A percentile compares a stretch with the other conserved stretches of the same genome.
Evolutionary conservation across 805 yeast species (phyloP).

Genomic region (Blastobotrys terrestris): DNA sequence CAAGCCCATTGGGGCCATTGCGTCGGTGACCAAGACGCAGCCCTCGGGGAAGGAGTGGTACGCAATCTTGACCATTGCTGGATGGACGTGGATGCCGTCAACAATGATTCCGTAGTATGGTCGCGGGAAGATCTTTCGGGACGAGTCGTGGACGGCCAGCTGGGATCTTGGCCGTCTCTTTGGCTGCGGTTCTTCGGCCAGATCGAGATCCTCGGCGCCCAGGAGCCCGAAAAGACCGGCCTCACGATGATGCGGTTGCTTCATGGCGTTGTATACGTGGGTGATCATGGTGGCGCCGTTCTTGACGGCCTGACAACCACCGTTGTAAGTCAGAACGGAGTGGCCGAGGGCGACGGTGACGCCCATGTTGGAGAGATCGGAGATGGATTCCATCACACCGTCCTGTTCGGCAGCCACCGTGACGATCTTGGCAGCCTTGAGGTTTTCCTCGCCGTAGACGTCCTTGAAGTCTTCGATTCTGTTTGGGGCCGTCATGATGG

Average conservation of each 20-base stretch:
- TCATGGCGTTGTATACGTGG: conserved; percentile 59
- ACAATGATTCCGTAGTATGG: conserved; percentile 52
- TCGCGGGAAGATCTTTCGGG: conserved; percentile 7
- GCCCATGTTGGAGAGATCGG: conserved; percentile 31
- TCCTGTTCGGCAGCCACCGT: conserved; percentile 50
- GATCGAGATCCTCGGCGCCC: conserved; percentile 28
- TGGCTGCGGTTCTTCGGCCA: conserved; percentile 5
- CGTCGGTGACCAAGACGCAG: conserved; percentile 52
- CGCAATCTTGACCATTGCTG: conserved; percentile 45
- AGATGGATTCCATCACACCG: conserved; percentile 41
- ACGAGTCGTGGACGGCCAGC: not conserved
- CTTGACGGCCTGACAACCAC: conserved; percentile 38
- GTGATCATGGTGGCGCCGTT: conserved; percentile 57
- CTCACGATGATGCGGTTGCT: conserved; percentile 51
- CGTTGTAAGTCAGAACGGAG: conserved; percentile 34
- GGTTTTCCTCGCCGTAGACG: conserved; percentile 39
- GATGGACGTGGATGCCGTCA: conserved; percentile 57
- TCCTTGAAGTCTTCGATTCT: conserved; percentile 26
- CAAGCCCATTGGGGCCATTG: conserved; percentile 51
- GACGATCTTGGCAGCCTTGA: conserved; percentile 32
- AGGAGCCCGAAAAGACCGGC: conserved; percentile 51
- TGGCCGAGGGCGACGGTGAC: conserved; percentile 44
- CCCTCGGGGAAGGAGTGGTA: conserved; percentile 48
- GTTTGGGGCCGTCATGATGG: conserved; percentile 39
- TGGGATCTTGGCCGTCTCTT: not conserved